A percentile compares a stretch with the other conserved stretches of the same genome.
phyloP scores from a whole-genome alignment of 1,284 basidiomycete genomes.

The Omphalotus olearius region DNA sequence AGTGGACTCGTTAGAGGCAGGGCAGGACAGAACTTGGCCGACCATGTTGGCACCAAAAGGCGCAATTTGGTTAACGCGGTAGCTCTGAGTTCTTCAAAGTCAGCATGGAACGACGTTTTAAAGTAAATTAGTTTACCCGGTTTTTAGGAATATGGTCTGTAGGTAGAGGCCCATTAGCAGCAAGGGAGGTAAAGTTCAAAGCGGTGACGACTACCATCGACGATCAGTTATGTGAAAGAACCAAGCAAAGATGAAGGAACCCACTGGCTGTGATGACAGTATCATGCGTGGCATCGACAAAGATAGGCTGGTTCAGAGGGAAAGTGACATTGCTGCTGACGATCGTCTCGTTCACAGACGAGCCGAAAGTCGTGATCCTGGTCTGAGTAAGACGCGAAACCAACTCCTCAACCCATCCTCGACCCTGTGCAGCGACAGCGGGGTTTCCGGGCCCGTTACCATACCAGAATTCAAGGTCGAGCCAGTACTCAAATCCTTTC shows the following conservation, averaged over 20 bases:
- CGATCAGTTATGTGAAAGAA: neutral
- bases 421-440: conserved; percentile 51
- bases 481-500: conserved; percentile 55
- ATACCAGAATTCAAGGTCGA: conserved; percentile 49
- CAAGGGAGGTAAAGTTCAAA: conserved; percentile 59
- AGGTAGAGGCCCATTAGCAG: conserved; percentile 50
- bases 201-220: conserved; percentile 43
- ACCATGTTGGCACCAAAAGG: conserved; percentile 58
- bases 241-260: conserved; percentile 9
- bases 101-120: neutral
- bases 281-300: conserved; percentile 53
- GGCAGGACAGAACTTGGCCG: conserved; percentile 57
- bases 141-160: conserved; percentile 53
- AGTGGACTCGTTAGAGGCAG: conserved; percentile 25
- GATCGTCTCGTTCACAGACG: conserved; percentile 53
- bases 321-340: conserved; percentile 50
- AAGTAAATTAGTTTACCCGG: conserved; percentile 28
- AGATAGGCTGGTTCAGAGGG: conserved; percentile 58
- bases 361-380: conserved; percentile 45
- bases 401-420: conserved; percentile 60
- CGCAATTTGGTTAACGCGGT: conserved; percentile 38
- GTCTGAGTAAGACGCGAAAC: conserved; percentile 46
- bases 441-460: conserved; percentile 40
- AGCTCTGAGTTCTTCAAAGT: conserved; percentile 30
- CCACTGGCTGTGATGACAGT: conserved; percentile 35